Conservation (phyloP, 202 grass and related monocot genomes). For the Carex sylvatica region DNA sequence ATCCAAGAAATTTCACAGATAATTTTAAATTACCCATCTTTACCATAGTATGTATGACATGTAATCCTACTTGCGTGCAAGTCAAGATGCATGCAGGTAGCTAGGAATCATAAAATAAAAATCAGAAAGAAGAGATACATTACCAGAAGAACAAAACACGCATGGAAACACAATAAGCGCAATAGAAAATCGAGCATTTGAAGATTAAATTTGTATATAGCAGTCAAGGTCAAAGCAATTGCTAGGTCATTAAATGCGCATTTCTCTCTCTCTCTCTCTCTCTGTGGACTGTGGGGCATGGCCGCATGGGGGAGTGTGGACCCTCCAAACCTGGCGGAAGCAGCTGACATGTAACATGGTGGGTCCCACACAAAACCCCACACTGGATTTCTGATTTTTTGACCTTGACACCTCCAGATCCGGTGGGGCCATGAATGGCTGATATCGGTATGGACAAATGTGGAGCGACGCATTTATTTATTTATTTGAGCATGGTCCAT, state of each 20-base stretch:
- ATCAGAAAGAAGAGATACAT: neutral
- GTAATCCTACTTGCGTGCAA: neutral
- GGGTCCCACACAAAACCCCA: neutral
- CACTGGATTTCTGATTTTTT: neutral
- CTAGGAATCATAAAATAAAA: neutral
- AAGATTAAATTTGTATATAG: neutral
- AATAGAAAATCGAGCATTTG: neutral
- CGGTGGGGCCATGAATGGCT: neutral
- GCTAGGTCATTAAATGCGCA: neutral
- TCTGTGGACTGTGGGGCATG: no score
- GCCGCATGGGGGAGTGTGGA: no score
- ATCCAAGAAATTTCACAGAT: no score
- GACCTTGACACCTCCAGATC: neutral
- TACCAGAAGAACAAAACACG: neutral
- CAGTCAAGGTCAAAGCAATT: slow-evolving; percentile 17
- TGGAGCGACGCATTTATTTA: no score
- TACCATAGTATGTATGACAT: neutral
- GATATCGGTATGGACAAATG: neutral
- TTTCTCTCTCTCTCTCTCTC: neutral
- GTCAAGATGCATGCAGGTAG: neutral
- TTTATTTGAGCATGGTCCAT: no score
- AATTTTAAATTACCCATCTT: neutral
- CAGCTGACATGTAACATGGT: slow-evolving; percentile 21
- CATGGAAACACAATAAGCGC: neutral
- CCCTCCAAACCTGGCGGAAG: slow-evolving; percentile 14